Evolutionary conservation across 1,139 yeast species (phyloP).

Genomic region (Debaryomycetaceae sp.): DNA sequence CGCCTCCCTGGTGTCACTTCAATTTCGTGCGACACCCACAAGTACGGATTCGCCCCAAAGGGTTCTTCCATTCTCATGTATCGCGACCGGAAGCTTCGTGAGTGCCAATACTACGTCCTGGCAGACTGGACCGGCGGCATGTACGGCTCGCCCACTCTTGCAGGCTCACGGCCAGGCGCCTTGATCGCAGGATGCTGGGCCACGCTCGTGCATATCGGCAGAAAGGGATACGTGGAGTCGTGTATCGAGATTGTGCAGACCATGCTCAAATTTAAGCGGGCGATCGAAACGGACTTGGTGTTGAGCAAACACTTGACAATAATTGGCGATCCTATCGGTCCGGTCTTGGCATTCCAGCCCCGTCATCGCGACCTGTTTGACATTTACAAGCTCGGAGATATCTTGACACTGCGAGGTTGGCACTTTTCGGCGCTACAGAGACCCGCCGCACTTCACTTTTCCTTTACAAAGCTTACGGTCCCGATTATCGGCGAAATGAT

Average conservation of each 20-base stretch:
- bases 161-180: slow-evolving; percentile 97
- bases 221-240: slow-evolving; percentile 59
- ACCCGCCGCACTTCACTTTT: slow-evolving; percentile 88
- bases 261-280: slow-evolving; percentile 45
- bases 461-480: slow-evolving; percentile 65
- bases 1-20: slow-evolving; percentile 92
- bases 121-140: slow-evolving; percentile 92
- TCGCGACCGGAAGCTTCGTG: slow-evolving; percentile 52
- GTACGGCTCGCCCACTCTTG: slow-evolving; percentile 92
- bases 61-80: slow-evolving; percentile 93
- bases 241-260: slow-evolving; percentile 60
- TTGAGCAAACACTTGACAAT: slow-evolving; percentile 36
- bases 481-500: slow-evolving; percentile 54
- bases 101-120: slow-evolving; percentile 73
- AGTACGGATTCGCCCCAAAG: slow-evolving; percentile 96
- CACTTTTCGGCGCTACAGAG: slow-evolving; percentile 77
- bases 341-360: slow-evolving; percentile 65
- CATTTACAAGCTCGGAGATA: slow-evolving; percentile 70
- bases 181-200: slow-evolving; percentile 98
- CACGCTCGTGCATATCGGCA: slow-evolving; percentile 70
- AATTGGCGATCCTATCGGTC: slow-evolving; percentile 75
- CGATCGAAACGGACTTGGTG: slow-evolving; percentile 27
- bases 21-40: slow-evolving; percentile 94
- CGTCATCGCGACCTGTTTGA: slow-evolving; percentile 25
- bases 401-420: slow-evolving; percentile 67